Conservation (phyloP, 345 rosid species). For the Rhodamnia argentea region DNA sequence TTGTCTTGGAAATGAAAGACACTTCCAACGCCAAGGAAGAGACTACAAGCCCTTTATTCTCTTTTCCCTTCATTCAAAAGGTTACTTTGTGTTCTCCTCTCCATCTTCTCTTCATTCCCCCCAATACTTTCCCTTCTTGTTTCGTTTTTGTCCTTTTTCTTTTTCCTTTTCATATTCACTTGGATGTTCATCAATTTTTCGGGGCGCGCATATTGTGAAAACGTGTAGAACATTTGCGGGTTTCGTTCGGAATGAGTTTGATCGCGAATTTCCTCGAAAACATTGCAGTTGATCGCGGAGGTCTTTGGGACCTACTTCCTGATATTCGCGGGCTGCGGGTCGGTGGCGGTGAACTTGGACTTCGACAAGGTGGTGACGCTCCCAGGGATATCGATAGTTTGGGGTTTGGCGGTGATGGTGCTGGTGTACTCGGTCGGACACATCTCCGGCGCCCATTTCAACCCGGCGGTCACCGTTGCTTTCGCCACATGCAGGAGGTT, state of each 20-base stretch:
- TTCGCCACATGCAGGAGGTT: conserved; percentile 73
- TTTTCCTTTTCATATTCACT: neutral
- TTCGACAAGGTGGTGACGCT: conserved; percentile 57
- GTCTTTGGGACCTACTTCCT: conserved; percentile 68
- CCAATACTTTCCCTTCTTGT: neutral
- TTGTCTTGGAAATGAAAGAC: neutral
- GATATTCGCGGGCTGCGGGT: conserved; percentile 77
- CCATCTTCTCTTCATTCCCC: neutral
- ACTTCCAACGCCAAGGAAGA: neutral
- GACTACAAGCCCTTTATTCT: neutral
- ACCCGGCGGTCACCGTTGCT: conserved; percentile 93
- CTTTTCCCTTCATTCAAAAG: neutral
- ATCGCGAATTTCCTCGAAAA: neutral
- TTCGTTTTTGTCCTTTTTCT: neutral
- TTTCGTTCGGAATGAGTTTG: neutral
- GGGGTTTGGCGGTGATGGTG: conserved; percentile 88
- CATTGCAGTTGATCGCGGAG: conserved; percentile 68
- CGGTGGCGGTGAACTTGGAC: conserved; percentile 68
- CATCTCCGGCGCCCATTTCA: conserved; percentile 97
- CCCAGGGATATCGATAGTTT: conserved; percentile 69
- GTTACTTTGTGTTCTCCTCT: neutral
- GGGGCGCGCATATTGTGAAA: neutral
- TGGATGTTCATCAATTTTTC: neutral
- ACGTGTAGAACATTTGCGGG: too few species aligned
- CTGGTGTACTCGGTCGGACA: conserved; percentile 83